A percentile compares a stretch with the other conserved stretches of the same genome.
Conservation (phyloP, 768 basidiomycete genomes). For the Hygrophorus pudorinus region DNA sequence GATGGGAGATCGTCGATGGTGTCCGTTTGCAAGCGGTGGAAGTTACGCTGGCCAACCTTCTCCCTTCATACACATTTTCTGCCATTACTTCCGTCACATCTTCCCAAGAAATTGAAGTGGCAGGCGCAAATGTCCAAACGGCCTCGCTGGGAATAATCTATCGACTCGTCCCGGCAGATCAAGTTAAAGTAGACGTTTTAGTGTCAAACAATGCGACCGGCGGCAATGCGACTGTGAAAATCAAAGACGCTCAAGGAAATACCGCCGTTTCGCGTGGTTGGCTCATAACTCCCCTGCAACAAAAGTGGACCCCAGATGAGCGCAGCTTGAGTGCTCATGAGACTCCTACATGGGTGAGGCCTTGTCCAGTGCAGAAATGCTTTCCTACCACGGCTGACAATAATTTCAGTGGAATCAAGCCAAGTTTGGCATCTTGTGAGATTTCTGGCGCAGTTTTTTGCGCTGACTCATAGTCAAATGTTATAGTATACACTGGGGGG, state of each 20-base stretch:
- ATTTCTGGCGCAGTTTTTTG: background rate
- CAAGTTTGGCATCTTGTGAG: conserved; percentile 50
- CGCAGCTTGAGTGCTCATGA: conserved; percentile 34
- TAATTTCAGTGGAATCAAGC: conserved; percentile 34
- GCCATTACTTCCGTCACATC: conserved; percentile 1
- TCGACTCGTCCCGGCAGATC: conserved; percentile 42
- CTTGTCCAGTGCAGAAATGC: background rate
- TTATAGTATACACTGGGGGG: conserved; percentile 39
- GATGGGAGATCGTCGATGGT: conserved; percentile 32
- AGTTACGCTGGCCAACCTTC: conserved; percentile 41
- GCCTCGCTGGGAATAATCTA: conserved; percentile 29
- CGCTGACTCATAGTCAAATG: conserved; percentile 1
- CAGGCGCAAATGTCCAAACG: conserved; percentile 31
- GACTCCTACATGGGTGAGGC: conserved; percentile 42
- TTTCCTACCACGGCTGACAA: background rate
- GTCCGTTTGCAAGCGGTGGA: conserved; percentile 37
- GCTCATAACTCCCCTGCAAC: conserved; percentile 26
- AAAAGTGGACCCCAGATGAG: conserved; percentile 29
- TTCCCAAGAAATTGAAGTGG: conserved; percentile 27
- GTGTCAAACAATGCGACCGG: conserved; percentile 24
- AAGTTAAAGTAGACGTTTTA: conserved; percentile 37
- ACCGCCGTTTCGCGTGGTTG: conserved; percentile 28
- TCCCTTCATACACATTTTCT: conserved; percentile 23
- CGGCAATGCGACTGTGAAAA: conserved; percentile 19
- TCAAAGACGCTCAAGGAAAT: conserved; percentile 22